A percentile compares a stretch with the other conserved stretches of the same genome.
These are phyloP conservation scores for Saccharomyces hybrid DNA, from an alignment of 1,139 yeast species.

Conservation along the genomic window DNA sequence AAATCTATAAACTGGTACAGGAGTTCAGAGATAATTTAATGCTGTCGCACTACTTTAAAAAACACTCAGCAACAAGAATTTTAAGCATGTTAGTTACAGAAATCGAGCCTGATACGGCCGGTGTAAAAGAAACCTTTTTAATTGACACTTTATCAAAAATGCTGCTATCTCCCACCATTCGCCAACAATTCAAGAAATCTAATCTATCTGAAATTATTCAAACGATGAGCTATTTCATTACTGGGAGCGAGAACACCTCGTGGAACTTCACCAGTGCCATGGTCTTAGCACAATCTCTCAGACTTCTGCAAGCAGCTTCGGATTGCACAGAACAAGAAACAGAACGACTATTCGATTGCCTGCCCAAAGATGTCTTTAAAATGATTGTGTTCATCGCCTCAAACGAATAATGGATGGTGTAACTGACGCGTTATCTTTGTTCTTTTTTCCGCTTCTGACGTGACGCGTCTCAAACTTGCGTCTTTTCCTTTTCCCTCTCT, in stretches of 20 bases:
- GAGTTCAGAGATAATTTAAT: conserved; percentile 21
- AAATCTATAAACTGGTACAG: conserved; percentile 19
- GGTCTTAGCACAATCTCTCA: conserved; percentile 7
- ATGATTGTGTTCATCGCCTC: conserved; percentile 9
- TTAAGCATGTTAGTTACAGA: conserved; percentile 14
- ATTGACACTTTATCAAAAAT: conserved; percentile 15
- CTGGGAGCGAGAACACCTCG: conserved; percentile 10
- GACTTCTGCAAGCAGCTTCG: not conserved
- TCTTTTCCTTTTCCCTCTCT: not conserved
- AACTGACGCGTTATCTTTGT: not conserved
- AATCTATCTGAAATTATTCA: conserved; percentile 22
- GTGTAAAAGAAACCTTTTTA: conserved; percentile 16
- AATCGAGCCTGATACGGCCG: conserved; percentile 7
- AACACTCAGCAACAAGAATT: conserved; percentile 15
- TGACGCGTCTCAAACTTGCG: not conserved
- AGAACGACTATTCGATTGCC: conserved; percentile 7
- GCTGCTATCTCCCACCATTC: not conserved
- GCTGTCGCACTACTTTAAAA: conserved; percentile 12
- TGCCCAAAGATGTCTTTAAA: conserved; percentile 8
- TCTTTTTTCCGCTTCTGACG: not conserved
- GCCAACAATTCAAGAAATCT: conserved; percentile 5
- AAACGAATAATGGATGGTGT: not conserved
- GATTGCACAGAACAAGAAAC: conserved; percentile 4
- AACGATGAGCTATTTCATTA: conserved; percentile 11
- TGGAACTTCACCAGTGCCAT: conserved; percentile 19